These are phyloP conservation scores for Thalia dealbata DNA, from an alignment of 176 grass and related monocot species.

Conservation along the genomic window DNA sequence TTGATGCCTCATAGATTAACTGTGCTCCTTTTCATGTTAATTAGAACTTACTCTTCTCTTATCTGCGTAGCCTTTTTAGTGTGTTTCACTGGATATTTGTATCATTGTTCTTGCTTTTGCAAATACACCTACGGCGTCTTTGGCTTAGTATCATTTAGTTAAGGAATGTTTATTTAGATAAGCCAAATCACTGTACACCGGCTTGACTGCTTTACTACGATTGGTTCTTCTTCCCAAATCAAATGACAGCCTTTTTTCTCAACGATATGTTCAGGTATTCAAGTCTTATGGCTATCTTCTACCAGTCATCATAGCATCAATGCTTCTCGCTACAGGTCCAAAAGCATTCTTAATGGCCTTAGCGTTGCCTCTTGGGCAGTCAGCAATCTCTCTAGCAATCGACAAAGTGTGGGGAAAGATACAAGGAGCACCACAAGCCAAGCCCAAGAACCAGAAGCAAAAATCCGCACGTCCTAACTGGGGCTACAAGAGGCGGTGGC, in stretches of 20 bases:
- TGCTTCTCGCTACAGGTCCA: constrained; percentile 45
- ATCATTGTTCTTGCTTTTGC: too few species aligned
- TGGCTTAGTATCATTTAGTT: too few species aligned
- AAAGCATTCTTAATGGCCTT: constrained; percentile 81
- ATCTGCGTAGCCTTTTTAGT: too few species aligned
- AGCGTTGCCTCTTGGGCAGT: constrained; percentile 62
- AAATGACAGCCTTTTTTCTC: background rate
- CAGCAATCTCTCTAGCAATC: constrained; percentile 43
- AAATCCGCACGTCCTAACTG: constrained; percentile 13
- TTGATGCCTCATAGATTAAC: too few species aligned
- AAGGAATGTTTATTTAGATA: background rate
- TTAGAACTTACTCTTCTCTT: too few species aligned
- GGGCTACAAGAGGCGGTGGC: constrained; percentile 16
- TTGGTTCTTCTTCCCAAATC: background rate
- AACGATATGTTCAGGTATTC: constrained; percentile 25
- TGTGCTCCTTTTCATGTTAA: too few species aligned
- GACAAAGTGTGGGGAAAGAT: constrained; percentile 36
- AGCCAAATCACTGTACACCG: background rate
- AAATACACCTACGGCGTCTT: too few species aligned
- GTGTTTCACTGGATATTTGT: too few species aligned
- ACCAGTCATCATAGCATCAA: constrained; percentile 51
- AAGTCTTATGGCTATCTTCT: constrained; percentile 49
- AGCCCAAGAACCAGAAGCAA: constrained; percentile 10
- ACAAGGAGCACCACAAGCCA: constrained; percentile 5
- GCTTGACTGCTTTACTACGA: background rate